Conservation (phyloP, 208 protist species). For the Wallacemonas collosoma region DNA sequence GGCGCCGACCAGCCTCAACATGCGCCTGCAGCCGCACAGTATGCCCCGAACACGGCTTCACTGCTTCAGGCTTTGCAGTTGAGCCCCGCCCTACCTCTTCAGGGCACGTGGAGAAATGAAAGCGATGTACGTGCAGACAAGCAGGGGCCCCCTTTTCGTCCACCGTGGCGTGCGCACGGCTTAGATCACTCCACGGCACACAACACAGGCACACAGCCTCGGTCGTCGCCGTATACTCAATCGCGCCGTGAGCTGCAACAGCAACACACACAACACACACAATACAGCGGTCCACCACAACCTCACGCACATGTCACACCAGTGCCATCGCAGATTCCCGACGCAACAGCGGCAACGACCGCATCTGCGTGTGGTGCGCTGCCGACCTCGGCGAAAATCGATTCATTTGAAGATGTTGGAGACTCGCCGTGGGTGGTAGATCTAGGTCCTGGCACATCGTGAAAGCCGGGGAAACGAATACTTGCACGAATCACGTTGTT, state of each 20-base stretch:
- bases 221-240: background rate
- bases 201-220: background rate
- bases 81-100: slow-evolving; percentile 40
- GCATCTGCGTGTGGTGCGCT: too few species aligned
- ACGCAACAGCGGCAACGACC: too few species aligned
- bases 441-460: slow-evolving; percentile 6
- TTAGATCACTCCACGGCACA: background rate
- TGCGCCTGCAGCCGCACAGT: slow-evolving; percentile 12
- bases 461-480: background rate
- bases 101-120: slow-evolving; percentile 17
- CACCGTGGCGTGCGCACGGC: slow-evolving; percentile 11
- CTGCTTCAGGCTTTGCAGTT: slow-evolving; percentile 49
- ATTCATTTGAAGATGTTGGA: slow-evolving; percentile 6
- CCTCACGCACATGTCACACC: background rate
- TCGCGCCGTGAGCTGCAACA: background rate
- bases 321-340: background rate
- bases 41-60: slow-evolving; percentile 33
- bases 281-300: background rate
- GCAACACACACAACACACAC: background rate
- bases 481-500: background rate
- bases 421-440: slow-evolving; percentile 13
- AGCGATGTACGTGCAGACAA: background rate
- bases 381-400: background rate
- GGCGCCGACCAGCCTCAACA: background rate
- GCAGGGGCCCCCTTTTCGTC: slow-evolving; percentile 1